Conservation (phyloP, 805 yeast species). For the Candida ipomoeae region DNA sequence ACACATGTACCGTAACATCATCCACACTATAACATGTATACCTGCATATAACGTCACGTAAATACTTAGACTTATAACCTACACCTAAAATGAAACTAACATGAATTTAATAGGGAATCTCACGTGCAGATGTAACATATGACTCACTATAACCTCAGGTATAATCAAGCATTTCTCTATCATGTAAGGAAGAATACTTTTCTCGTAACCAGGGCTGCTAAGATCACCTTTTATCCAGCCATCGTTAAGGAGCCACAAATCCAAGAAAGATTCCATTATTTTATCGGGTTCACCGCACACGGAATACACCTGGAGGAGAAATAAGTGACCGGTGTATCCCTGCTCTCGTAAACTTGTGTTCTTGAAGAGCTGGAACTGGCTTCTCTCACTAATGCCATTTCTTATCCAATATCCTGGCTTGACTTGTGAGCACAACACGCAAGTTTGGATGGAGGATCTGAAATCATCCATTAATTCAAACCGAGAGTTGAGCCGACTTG, state of each 20-base stretch:
- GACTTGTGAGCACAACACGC: conserved; percentile 77
- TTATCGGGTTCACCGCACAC: conserved; percentile 48
- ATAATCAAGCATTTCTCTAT: conserved; percentile 72
- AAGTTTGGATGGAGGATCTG: conserved; percentile 73
- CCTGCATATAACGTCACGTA: too few relatives aligned
- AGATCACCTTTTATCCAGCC: conserved; percentile 20
- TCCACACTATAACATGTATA: too few relatives aligned
- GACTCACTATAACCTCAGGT: too few relatives aligned
- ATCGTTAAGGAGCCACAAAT: conserved; percentile 62
- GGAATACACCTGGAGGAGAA: conserved; percentile 61
- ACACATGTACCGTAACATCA: too few relatives aligned
- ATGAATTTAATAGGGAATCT: too few relatives aligned
- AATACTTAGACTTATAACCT: too few relatives aligned
- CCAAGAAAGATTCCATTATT: conserved; percentile 53
- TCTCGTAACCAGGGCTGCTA: conserved; percentile 34
- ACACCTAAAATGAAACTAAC: too few relatives aligned
- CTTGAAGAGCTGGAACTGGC: conserved; percentile 75
- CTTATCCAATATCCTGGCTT: conserved; percentile 92
- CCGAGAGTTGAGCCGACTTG: too few relatives aligned
- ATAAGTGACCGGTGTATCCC: conserved; percentile 77
- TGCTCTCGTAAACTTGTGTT: conserved; percentile 75
- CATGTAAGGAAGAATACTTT: conserved; percentile 52
- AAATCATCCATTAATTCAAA: conserved; percentile 33
- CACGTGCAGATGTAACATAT: too few relatives aligned
- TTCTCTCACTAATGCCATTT: conserved; percentile 77